A percentile compares a stretch with the other conserved stretches of the same genome.
Evolutionary conservation across 768 basidiomycete species (phyloP).

Genomic region (Chalciporus piperatus): DNA sequence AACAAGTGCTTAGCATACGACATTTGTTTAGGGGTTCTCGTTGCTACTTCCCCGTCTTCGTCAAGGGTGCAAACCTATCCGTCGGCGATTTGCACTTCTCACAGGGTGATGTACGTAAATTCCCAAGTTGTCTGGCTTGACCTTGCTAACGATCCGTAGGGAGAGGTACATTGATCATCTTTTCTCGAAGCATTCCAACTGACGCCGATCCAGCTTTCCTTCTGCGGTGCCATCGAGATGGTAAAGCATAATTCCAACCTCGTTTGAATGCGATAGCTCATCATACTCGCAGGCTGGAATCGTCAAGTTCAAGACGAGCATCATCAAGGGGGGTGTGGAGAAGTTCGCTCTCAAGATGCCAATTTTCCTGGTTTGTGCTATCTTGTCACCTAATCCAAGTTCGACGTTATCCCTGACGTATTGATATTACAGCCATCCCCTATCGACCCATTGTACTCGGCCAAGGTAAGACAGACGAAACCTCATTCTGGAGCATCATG

Average conservation of each 20-base stretch:
- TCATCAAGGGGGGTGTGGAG: conserved; percentile 72
- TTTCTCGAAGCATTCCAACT: neutral
- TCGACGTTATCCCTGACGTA: neutral
- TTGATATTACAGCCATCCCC: conserved; percentile 56
- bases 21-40: conserved; percentile 50
- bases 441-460: conserved; percentile 69
- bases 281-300: conserved; percentile 51
- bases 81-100: conserved; percentile 81
- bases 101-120: conserved; percentile 59
- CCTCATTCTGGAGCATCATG: neutral
- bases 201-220: conserved; percentile 46
- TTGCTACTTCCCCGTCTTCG: conserved; percentile 75
- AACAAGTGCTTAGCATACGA: neutral
- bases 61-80: conserved; percentile 72
- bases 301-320: conserved; percentile 66
- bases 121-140: neutral
- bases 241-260: conserved; percentile 23
- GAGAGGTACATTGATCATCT: conserved; percentile 43
- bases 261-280: neutral
- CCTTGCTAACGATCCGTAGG: conserved; percentile 34
- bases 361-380: conserved; percentile 58
- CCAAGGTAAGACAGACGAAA: conserved; percentile 42
- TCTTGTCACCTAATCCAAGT: neutral
- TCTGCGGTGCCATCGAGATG: conserved; percentile 81
- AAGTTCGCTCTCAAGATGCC: conserved; percentile 74